A percentile compares a stretch with the other conserved stretches of the same genome.
Evolutionary conservation across 1,284 basidiomycete genomes (phyloP).

Genomic region (Inonotus hispidus): DNA sequence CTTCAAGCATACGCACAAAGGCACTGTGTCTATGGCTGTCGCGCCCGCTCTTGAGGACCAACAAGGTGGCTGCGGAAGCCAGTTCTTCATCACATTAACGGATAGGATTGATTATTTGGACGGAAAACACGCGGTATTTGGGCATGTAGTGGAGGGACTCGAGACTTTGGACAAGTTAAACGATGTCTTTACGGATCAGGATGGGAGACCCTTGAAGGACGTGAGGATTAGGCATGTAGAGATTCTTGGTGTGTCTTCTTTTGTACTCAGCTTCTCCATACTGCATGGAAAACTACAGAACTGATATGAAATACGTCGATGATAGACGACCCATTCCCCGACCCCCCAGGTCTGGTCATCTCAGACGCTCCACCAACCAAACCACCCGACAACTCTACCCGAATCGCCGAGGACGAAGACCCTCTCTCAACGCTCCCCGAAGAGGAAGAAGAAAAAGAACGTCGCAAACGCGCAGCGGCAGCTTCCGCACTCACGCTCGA

Average conservation of each 20-base stretch:
- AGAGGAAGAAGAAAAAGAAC: slow-evolving; percentile 75
- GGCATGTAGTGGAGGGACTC: slow-evolving; percentile 90
- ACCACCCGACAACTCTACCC: slow-evolving; percentile 78
- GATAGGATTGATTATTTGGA: slow-evolving; percentile 94
- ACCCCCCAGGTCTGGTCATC: slow-evolving; percentile 70
- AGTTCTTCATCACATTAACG: slow-evolving; percentile 93
- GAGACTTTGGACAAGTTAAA: slow-evolving; percentile 93
- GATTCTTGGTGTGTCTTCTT: slow-evolving; percentile 66
- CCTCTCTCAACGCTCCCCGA: slow-evolving; percentile 71
- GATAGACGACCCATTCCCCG: slow-evolving; percentile 90
- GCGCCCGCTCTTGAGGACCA: slow-evolving; percentile 64
- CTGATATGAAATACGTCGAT: not conserved
- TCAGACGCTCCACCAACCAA: slow-evolving; percentile 75
- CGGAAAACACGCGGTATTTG: slow-evolving; percentile 94
- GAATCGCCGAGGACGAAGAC: slow-evolving; percentile 91
- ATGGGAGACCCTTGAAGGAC: slow-evolving; percentile 89
- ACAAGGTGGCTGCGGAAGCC: slow-evolving; percentile 83
- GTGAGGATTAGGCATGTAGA: slow-evolving; percentile 90
- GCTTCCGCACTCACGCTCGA: slow-evolving; percentile 95
- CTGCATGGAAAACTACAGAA: not conserved
- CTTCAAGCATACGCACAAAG: slow-evolving; percentile 81
- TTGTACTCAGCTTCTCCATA: not conserved
- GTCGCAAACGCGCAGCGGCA: slow-evolving; percentile 80
- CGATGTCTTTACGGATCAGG: slow-evolving; percentile 84
- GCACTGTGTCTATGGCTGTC: slow-evolving; percentile 95